A percentile compares a stretch with the other conserved stretches of the same genome.
Evolutionary conservation across 177 flowering plant species (phyloP).

Genomic region (Vitis hybrid): DNA sequence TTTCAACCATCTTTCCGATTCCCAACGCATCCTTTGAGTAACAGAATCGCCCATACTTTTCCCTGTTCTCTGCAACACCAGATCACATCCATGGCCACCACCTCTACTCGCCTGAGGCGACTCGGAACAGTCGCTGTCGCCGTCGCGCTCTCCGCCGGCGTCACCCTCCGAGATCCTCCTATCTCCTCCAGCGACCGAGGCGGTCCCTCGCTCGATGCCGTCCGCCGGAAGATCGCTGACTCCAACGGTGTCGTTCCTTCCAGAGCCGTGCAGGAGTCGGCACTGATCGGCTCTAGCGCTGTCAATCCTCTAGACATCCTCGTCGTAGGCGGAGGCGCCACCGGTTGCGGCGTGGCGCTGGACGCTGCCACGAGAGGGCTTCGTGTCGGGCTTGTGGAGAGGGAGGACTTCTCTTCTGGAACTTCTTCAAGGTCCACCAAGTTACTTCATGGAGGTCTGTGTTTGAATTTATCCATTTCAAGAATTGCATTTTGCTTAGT

Average conservation of each 20-base stretch:
- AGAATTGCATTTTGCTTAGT: neutral
- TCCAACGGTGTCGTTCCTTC: conserved; percentile 58
- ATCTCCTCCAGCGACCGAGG: conserved; percentile 45
- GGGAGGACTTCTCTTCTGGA: conserved; percentile 95
- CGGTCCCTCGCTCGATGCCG: conserved; percentile 30
- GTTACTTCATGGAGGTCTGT: conserved; percentile 88
- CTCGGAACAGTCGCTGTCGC: conserved; percentile 34
- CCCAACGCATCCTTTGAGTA: neutral
- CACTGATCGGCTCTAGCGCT: conserved; percentile 52
- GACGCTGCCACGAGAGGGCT: conserved; percentile 88
- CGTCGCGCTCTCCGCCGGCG: conserved; percentile 29
- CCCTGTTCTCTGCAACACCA: neutral
- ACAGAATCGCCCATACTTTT: neutral
- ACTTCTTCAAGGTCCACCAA: conserved; percentile 95
- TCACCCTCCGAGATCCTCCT: conserved; percentile 24
- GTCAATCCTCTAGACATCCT: conserved; percentile 80
- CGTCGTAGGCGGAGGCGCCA: conserved; percentile 93
- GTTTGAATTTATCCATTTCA: neutral
- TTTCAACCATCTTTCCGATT: too few relatives aligned
- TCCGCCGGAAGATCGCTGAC: conserved; percentile 48
- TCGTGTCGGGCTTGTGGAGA: conserved; percentile 89
- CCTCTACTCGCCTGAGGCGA: conserved; percentile 41
- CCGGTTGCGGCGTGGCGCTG: conserved; percentile 91
- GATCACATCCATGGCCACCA: conserved; percentile 28
- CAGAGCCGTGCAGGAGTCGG: conserved; percentile 58